Conservation (phyloP, 768 basidiomycete genomes). For the Suillus clintonianus region DNA sequence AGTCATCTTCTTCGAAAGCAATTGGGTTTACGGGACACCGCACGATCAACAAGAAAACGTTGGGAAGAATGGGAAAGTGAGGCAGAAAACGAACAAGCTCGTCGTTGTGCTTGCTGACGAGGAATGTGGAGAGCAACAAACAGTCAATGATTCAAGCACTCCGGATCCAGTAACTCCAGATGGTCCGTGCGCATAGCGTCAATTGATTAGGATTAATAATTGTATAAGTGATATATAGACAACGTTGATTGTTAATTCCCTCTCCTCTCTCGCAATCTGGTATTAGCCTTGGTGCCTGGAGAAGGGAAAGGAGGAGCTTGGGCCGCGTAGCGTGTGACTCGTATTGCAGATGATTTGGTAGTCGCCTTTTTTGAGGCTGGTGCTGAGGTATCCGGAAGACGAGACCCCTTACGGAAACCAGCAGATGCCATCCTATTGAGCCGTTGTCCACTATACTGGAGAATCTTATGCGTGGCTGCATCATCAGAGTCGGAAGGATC, state of each 20-base stretch:
- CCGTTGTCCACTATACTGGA: slow-evolving; percentile 15
- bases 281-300: neutral
- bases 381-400: neutral
- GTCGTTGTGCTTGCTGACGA: slow-evolving; percentile 5
- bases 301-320: neutral
- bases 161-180: slow-evolving; percentile 5
- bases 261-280: neutral
- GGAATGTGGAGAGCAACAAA: neutral
- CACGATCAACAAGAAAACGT: slow-evolving; percentile 59
- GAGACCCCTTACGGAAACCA: neutral
- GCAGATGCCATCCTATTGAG: slow-evolving; percentile 16
- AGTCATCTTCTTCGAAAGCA: slow-evolving; percentile 56
- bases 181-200: slow-evolving; percentile 17
- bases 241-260: neutral
- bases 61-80: slow-evolving; percentile 1
- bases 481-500: slow-evolving; percentile 31
- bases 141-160: neutral
- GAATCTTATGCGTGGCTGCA: slow-evolving; percentile 22
- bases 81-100: neutral
- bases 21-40: slow-evolving; percentile 78
- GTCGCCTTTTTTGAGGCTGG: neutral
- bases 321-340: neutral
- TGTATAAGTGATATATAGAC: neutral
- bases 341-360: neutral
- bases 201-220: neutral